Evolutionary conservation across 2,329 filamentous ascomycete genomes (phyloP).

Genomic region (Didymella pomorum): DNA sequence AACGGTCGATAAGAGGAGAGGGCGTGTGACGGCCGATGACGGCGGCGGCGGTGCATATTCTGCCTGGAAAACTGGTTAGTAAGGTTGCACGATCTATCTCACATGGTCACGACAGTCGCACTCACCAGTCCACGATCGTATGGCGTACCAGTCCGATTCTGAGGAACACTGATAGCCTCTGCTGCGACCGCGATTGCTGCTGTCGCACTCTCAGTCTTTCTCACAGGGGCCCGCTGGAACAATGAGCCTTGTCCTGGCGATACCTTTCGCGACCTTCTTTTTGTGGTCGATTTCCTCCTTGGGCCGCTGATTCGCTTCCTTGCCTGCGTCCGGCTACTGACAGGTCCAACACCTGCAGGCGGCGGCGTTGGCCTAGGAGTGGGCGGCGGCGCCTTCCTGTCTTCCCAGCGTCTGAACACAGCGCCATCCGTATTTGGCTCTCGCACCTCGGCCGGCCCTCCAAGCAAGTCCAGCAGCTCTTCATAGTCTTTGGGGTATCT

Average conservation of each 20-base stretch:
- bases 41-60: conserved; percentile 16
- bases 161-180: not conserved
- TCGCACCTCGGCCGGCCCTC: conserved; percentile 17
- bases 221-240: not conserved
- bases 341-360: not conserved
- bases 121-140: conserved; percentile 12
- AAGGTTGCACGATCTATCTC: not conserved
- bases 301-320: not conserved
- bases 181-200: not conserved
- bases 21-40: not conserved
- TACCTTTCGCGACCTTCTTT: not conserved
- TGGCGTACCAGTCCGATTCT: not conserved
- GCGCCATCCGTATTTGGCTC: conserved; percentile 22
- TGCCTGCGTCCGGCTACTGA: not conserved
- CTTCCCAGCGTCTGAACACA: conserved; percentile 21
- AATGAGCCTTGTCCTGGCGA: not conserved
- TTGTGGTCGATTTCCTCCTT: not conserved
- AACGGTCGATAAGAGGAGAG: not conserved
- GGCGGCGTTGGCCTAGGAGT: not conserved
- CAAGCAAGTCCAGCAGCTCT: conserved; percentile 20
- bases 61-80: conserved; percentile 5
- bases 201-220: too few relatives aligned
- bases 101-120: not conserved
- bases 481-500: conserved; percentile 34
- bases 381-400: conserved; percentile 7